Base-by-base conservation (phyloP, 345 rosid species). In the Brassica nigra region DNA sequence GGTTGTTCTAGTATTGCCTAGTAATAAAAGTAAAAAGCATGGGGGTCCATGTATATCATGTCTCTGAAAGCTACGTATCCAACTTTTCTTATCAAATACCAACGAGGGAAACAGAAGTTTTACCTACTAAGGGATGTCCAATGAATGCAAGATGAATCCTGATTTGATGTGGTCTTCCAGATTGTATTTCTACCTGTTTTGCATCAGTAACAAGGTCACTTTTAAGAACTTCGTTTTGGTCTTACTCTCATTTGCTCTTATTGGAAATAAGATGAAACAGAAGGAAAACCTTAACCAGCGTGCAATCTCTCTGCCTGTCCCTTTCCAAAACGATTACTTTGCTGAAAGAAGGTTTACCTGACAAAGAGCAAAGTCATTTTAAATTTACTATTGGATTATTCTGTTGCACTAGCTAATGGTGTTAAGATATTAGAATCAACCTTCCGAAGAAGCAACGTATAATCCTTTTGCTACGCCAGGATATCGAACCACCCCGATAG, bases 161-260 rank as follows among this genome's bases (percentile, higher is more conserved):
- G 72, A 92, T 95, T 81, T 95, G 97, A 82, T 89, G 99, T 58
- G 99, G 97, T 52, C 97, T 84, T 70, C 97, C 97, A 9, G 97
- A 88, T 65, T 95, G 94, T 76, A 92, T 95, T 84, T 91, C 89
- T 31, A 91, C 97, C 97, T 92, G 86, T 80, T 61, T 74, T 47
- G 27, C 62, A 69, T 47, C 2, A 39, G 18, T 44, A 67, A 61
- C 61, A 49, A 30, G 75, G 55, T 66, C 59, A 59, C 3, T 64
- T n/a, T 49, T 29, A 67, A 66, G 5, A 81, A 23, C 44, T 44
- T 76, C 2, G 9, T 44, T 68, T 62, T 68, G 47, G 8, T 81
- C 0, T 12, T 54, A 28, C 31, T 62, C 55, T 55, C 31, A 16
- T 61, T 66, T 18, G 47, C 57, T 20, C 9, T 49, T 20, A 62